Base-by-base conservation (phyloP, 768 basidiomycete species). In the Amyloporia xantha region DNA sequence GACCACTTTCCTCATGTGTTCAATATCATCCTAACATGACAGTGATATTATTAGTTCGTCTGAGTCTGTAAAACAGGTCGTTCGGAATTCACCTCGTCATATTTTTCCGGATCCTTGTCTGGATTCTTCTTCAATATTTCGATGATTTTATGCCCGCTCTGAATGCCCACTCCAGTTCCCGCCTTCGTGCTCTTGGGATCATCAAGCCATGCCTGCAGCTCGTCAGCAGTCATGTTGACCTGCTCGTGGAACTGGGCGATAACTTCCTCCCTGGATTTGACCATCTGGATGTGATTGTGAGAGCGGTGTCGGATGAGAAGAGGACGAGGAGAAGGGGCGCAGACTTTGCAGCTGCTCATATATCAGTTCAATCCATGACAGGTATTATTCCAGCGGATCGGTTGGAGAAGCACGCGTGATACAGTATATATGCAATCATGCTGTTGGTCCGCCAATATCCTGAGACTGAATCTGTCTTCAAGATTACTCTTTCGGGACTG, bases 401-500 rank as follows among this genome's bases (percentile, higher is more conserved):
- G n/a, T n/a, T n/a, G n/a, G n/a, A n/a, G n/a, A n/a, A n/a, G n/a
- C n/a, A n/a, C n/a, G n/a, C n/a, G n/a, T n/a, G n/a, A n/a, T n/a
- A n/a, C n/a, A n/a, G n/a, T n/a, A n/a, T n/a, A n/a, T 94, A 59
- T 48, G 15, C 9, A 24, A 25, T 6, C 17, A 15, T 47, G 4
- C 24, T 15, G 27, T 4, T 24, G 11, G 26, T 3, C 7, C 41
- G 6, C 10, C 17, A 28, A 35, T 27, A 42, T 25, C 19, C 10
- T 19, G 25, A 43, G 44, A 52, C 23, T 57, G 35, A 44, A 10
- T 19, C 41, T 41, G 17, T 36, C 33, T 24, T n/a, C 7, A 48
- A 96, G 93, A 95, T 97, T 59, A 97, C 93, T 1, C 74, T 94
- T 23, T 78, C 82, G 0, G 96, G 96, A 17, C 78, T 67, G 63